These are phyloP conservation scores for Hypoxylon lienhwacheense DNA, from an alignment of 495 filamentous ascomycete species.

Conservation along the genomic window DNA sequence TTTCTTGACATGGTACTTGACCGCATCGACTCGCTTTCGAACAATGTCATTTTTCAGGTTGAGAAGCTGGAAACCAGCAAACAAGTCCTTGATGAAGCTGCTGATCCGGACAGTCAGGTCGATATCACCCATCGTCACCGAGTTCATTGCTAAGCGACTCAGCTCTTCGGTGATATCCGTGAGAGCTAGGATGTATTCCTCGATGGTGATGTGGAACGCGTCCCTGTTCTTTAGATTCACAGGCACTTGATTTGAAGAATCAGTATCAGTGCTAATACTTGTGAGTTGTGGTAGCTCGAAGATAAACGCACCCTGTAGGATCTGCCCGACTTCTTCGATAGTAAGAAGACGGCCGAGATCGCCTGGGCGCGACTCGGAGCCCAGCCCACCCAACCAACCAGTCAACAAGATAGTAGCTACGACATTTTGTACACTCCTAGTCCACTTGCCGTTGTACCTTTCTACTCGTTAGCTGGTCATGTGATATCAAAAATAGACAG, in stretches of 20 bases:
- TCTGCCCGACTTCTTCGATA: slow-evolving; percentile 80
- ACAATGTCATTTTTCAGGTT: slow-evolving; percentile 96
- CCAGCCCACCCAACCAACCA: slow-evolving; percentile 72
- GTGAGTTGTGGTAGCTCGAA: neutral
- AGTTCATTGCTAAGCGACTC: slow-evolving; percentile 89
- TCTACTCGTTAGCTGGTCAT: neutral
- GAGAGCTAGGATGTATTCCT: slow-evolving; percentile 90
- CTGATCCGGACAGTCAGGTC: slow-evolving; percentile 80
- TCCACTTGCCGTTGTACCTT: slow-evolving; percentile 82
- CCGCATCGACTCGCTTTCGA: slow-evolving; percentile 82
- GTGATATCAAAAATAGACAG: neutral
- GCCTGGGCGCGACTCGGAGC: slow-evolving; percentile 43
- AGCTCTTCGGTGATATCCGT: slow-evolving; percentile 89
- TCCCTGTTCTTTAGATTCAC: slow-evolving; percentile 90
- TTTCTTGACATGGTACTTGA: slow-evolving; percentile 98
- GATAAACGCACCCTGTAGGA: slow-evolving; percentile 64
- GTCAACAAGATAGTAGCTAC: slow-evolving; percentile 72
- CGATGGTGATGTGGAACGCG: slow-evolving; percentile 91
- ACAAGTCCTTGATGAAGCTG: slow-evolving; percentile 90
- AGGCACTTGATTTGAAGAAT: slow-evolving; percentile 63
- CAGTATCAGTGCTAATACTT: slow-evolving; percentile 1
- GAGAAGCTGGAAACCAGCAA: slow-evolving; percentile 92
- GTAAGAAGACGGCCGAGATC: slow-evolving; percentile 69
- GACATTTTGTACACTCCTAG: slow-evolving; percentile 79
- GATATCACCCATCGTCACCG: slow-evolving; percentile 90